Evolutionary conservation across 345 rosid species (phyloP).

Genomic region (Aurinia saxatilis): DNA sequence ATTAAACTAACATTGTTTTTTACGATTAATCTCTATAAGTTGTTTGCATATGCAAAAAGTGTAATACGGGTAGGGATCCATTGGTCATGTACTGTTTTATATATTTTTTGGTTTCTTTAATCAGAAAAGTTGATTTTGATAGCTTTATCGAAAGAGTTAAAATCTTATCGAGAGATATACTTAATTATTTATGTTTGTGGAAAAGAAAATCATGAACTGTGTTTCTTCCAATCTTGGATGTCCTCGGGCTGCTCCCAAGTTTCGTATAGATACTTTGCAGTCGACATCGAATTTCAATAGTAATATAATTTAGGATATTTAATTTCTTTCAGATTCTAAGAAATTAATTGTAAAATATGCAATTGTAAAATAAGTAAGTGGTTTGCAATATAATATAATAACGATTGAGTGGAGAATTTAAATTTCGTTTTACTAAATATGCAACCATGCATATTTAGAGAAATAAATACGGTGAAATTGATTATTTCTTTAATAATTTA

Average conservation of each 20-base stretch:
- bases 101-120: not conserved
- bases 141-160: constrained; percentile 25
- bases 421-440: too few species aligned
- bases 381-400: too few species aligned
- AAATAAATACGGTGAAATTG: too few species aligned
- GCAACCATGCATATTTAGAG: too few species aligned
- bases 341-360: not conserved
- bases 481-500: too few species aligned
- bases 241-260: constrained; percentile 14
- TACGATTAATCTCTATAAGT: constrained; percentile 12
- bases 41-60: constrained; percentile 33
- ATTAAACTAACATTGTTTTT: constrained; percentile 2
- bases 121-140: constrained; percentile 24
- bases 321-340: not conserved
- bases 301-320: not conserved
- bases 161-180: constrained; percentile 15
- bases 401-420: too few species aligned
- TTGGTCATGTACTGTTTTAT: constrained; percentile 4
- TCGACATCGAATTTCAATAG: constrained; percentile 7
- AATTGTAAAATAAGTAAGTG: too few species aligned
- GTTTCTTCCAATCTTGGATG: constrained; percentile 21
- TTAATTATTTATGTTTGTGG: constrained; percentile 1
- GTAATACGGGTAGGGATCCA: constrained; percentile 24
- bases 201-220: constrained; percentile 14
- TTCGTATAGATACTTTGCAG: constrained; percentile 22